Evolutionary conservation across 2,329 filamentous ascomycete genomes (phyloP).

Genomic region (Stemphylium vesicarium): DNA sequence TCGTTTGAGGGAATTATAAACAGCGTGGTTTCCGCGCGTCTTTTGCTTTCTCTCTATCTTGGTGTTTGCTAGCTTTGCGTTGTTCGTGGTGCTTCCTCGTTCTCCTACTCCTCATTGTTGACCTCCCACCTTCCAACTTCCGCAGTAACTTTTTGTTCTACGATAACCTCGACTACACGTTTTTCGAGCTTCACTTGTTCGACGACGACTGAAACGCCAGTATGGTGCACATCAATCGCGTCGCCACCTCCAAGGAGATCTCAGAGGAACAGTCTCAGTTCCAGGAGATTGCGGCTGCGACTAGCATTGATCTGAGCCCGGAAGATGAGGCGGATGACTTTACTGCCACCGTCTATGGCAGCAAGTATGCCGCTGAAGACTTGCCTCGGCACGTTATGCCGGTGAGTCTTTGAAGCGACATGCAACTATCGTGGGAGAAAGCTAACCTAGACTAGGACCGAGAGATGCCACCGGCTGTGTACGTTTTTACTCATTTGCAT

Average conservation of each 20-base stretch:
- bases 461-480: conserved; percentile 87
- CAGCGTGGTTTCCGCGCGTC: too few species aligned
- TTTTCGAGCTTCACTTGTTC: background rate
- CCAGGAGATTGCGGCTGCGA: conserved; percentile 21
- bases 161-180: background rate
- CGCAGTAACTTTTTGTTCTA: background rate
- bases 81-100: too few species aligned
- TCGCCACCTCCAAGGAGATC: conserved; percentile 52
- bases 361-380: conserved; percentile 79
- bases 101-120: too few species aligned
- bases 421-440: background rate
- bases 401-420: conserved; percentile 55
- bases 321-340: conserved; percentile 58
- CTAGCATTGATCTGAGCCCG: conserved; percentile 33
- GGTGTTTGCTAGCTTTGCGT: too few species aligned
- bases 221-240: conserved; percentile 59
- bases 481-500: conserved; percentile 5
- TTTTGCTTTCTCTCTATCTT: too few species aligned
- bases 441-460: conserved; percentile 26
- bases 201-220: conserved; percentile 12
- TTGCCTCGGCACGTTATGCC: conserved; percentile 87
- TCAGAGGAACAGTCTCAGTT: conserved; percentile 31
- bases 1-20: too few species aligned
- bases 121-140: background rate
- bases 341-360: conserved; percentile 86